These are phyloP conservation scores for Rubroboletus pulcherrimus DNA, from an alignment of 768 basidiomycete genomes.

Conservation along the genomic window DNA sequence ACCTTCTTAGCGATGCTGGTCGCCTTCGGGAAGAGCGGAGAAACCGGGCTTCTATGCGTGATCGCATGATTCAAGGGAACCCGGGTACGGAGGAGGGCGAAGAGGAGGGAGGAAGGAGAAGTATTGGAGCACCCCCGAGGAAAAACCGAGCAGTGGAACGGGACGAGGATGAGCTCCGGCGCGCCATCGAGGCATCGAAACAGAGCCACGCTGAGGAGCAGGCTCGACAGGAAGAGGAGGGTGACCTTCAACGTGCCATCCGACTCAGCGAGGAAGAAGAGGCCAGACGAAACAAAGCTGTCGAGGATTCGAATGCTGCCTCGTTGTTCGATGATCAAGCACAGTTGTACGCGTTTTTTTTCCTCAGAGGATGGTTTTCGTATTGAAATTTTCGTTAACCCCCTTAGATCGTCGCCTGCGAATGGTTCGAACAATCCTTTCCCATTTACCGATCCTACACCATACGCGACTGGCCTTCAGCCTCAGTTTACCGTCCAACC, in stretches of 20 bases:
- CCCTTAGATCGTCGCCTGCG: constrained; percentile 29
- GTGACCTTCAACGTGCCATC: constrained; percentile 81
- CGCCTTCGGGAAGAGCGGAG: constrained; percentile 84
- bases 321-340: constrained; percentile 85
- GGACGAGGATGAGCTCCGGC: constrained; percentile 80
- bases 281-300: constrained; percentile 60
- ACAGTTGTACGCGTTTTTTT: constrained; percentile 55
- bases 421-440: constrained; percentile 50
- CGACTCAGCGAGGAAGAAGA: constrained; percentile 91
- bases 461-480: constrained; percentile 54
- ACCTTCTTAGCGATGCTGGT: constrained; percentile 80
- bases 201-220: constrained; percentile 67
- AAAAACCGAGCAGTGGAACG: constrained; percentile 29
- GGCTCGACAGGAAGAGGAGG: constrained; percentile 60
- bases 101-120: constrained; percentile 3
- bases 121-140: constrained; percentile 14
- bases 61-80: constrained; percentile 80
- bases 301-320: constrained; percentile 69
- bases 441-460: constrained; percentile 57
- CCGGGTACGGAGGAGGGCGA: constrained; percentile 37
- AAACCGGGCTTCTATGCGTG: constrained; percentile 85
- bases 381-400: constrained; percentile 1
- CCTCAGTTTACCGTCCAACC: constrained; percentile 79
- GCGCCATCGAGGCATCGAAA: constrained; percentile 91
- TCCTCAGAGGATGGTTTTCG: background rate